Evolutionary conservation across 225 moss, liverwort and hornwort genomes (phyloP).

Genomic region (Pseudisothecium myosuroides): DNA sequence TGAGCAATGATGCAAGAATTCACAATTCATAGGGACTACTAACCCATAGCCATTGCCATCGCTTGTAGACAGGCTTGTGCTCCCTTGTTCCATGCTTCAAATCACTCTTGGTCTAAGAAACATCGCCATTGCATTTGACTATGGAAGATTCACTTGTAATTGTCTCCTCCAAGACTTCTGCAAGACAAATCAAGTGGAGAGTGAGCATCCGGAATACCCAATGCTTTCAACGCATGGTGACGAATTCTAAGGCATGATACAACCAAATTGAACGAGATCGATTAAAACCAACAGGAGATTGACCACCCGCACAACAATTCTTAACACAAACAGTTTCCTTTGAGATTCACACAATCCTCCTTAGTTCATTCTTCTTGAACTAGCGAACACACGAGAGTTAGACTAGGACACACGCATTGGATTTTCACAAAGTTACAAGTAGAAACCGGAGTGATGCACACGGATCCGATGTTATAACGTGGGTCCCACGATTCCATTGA

Average conservation of each 20-base stretch:
- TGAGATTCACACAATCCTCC: neutral
- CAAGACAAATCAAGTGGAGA: neutral
- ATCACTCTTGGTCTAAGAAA: too few relatives aligned
- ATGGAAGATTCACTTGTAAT: accelerated
- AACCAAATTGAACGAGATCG: too few relatives aligned
- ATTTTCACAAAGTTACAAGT: accelerated
- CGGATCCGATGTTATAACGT: neutral
- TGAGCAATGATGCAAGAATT: neutral
- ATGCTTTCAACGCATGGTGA: neutral
- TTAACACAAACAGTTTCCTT: neutral
- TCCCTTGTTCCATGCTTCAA: neutral
- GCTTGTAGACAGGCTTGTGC: neutral
- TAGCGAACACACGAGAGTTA: neutral
- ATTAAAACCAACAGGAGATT: neutral
- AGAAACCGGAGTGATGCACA: neutral
- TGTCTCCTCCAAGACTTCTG: neutral
- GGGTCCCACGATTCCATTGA: neutral
- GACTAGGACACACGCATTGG: neutral
- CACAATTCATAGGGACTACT: neutral
- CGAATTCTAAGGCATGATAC: neutral
- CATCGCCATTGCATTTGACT: accelerated
- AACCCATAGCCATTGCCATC: neutral
- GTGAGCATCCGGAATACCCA: neutral
- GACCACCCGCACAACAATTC: neutral
- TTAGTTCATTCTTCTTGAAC: neutral